Base-by-base conservation (phyloP, 106 monocot genomes). In the Vanilla planifolia region DNA sequence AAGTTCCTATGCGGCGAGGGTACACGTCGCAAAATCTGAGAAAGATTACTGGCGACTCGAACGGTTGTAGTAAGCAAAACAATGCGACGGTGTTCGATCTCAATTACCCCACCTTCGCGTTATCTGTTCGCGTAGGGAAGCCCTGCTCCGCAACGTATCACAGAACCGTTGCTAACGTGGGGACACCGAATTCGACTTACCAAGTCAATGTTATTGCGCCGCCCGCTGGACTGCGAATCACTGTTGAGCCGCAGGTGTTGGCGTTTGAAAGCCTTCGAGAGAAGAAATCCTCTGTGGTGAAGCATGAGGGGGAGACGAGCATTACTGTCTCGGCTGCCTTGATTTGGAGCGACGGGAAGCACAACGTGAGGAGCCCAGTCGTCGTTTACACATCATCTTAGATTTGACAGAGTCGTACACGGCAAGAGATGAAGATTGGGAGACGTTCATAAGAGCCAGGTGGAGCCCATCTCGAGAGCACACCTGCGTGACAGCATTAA, bases 161-260 rank as follows among this genome's bases (percentile, higher is more conserved):
- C 0, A 70, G 83, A 34, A 75, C 64, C 0, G 67, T 84, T 9
- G 75, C 75, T 9, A 84, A 84, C 43, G 83, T 84, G 3, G 78
- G 83, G 17, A 1, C 2, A 13, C n/a, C 50, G 19, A 48, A 41
- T 1, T 71, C 78, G 4, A 48, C 33, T 6, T 65, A 74, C 33
- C 41, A 2, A 20, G 60, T 62, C 1, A n/a, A n/a, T n/a, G 53
- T 46, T 1, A 24, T 76, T 3, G 7, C 6, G 1, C 8, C 59
- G 10, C 51, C 51, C 0, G 2, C 24, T 0, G 48, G 19, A 0
- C 5, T 84, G 1, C 59, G 42, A 0, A 33, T 79, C 5, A 27
- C 3, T 13, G 60, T 83, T 2, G 23, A 39, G 10, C 83, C 79
- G 1, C 16, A 0, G 0, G 25, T 23, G 0, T 37, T 79, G 14